Conservation (phyloP, 371 early-diverging fungal genomes). For the Mucor saturninus region DNA sequence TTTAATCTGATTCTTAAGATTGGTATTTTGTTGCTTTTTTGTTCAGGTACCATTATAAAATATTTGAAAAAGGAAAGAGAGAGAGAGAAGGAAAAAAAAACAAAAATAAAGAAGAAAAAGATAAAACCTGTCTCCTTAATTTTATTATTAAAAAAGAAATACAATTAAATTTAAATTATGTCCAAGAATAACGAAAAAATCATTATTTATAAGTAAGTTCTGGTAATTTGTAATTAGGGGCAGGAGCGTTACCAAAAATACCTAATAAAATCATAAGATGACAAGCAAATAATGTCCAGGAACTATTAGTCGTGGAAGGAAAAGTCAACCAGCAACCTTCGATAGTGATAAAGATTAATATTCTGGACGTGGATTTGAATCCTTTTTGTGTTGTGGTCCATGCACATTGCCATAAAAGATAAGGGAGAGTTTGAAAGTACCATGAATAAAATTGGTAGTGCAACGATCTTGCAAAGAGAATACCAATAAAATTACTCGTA, state of each 20-base stretch:
- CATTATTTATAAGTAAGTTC: conserved; percentile 5
- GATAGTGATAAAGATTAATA: conserved; percentile 45
- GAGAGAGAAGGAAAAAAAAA: background rate
- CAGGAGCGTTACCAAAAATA: conserved; percentile 26
- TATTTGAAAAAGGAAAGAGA: background rate
- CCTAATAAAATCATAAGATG: conserved; percentile 42
- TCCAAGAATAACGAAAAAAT: conserved; percentile 1
- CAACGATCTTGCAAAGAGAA: conserved; percentile 85
- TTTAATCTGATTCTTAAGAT: background rate
- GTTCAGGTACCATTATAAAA: background rate
- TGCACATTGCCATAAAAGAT: conserved; percentile 65
- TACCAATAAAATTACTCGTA: conserved; percentile 85
- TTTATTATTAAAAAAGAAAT: conserved; percentile 1
- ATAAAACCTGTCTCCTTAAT: background rate
- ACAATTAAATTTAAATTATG: conserved; percentile 4
- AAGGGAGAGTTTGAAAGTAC: conserved; percentile 89
- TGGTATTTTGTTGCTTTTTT: background rate
- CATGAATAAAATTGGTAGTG: conserved; percentile 97
- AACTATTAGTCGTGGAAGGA: conserved; percentile 48
- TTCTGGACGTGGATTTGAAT: conserved; percentile 19
- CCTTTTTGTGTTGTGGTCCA: conserved; percentile 15
- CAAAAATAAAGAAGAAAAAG: background rate
- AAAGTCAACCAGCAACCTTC: conserved; percentile 56
- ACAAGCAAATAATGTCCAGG: conserved; percentile 43
- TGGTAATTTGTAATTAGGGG: conserved; percentile 13